These are phyloP conservation scores for Fimicolochytrium jonesii DNA, from an alignment of 192 early-diverging fungal species.

Conservation along the genomic window DNA sequence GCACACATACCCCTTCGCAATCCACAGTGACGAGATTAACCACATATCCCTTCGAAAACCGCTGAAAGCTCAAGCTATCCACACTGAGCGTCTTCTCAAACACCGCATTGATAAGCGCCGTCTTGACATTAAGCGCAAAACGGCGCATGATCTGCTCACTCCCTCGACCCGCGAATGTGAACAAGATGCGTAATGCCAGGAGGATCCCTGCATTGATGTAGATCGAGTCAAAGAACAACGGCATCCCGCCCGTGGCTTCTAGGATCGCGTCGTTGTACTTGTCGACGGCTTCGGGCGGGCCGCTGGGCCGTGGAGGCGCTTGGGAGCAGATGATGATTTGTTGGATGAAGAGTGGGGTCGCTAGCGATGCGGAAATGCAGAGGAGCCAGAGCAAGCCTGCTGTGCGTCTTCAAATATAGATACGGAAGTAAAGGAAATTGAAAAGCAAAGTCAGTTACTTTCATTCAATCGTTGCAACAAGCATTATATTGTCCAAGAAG, in stretches of 20 bases:
- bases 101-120: not conserved
- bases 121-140: not conserved
- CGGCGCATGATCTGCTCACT: not conserved
- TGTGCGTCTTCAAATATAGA: no score
- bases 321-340: not conserved
- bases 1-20: not conserved
- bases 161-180: not conserved
- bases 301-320: not conserved
- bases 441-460: no score
- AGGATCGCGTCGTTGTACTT: not conserved
- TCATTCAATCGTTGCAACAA: no score
- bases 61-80: no score
- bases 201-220: not conserved
- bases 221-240: not conserved
- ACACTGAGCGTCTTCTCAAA: not conserved
- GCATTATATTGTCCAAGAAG: no score
- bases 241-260: not conserved
- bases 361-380: not conserved
- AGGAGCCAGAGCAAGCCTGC: conserved; percentile 1
- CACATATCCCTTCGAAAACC: not conserved
- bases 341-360: not conserved
- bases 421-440: no score
- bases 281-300: not conserved
- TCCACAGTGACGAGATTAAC: not conserved
- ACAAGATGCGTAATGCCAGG: not conserved